These are phyloP conservation scores for Botryobasidium botryosum DNA, from an alignment of 768 basidiomycete genomes.

Conservation along the genomic window DNA sequence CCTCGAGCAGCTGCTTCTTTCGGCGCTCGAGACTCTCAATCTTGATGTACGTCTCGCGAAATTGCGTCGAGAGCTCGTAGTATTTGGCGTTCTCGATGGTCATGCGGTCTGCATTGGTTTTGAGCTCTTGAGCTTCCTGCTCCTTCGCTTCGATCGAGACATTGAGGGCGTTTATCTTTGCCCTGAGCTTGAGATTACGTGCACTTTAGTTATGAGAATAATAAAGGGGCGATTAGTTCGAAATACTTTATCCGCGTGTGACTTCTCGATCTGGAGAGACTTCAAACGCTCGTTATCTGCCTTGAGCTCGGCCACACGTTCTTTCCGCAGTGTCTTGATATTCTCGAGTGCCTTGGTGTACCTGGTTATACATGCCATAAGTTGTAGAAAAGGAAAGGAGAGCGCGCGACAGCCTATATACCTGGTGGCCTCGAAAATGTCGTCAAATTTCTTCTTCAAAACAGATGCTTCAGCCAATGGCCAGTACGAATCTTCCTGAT, in stretches of 20 bases:
- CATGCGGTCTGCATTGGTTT: conserved; percentile 17
- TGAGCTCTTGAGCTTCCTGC: conserved; percentile 52
- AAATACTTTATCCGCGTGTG: conserved; percentile 60
- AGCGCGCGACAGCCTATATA: conserved; percentile 19
- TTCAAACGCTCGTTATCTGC: conserved; percentile 78
- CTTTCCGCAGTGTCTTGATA: conserved; percentile 82
- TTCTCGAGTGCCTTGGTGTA: conserved; percentile 94
- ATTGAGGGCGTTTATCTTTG: conserved; percentile 43
- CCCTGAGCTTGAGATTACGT: conserved; percentile 28
- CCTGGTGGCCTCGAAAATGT: conserved; percentile 98
- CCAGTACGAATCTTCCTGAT: conserved; percentile 99
- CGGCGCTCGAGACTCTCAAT: conserved; percentile 45
- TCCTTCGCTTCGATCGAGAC: conserved; percentile 51
- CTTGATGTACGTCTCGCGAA: conserved; percentile 67
- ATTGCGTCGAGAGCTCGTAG: conserved; percentile 67
- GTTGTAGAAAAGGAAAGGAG: background rate
- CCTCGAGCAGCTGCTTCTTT: conserved; percentile 41
- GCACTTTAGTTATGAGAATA: background rate
- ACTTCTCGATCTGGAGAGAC: conserved; percentile 63
- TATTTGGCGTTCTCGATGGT: conserved; percentile 29
- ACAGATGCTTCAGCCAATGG: conserved; percentile 79
- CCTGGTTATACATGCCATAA: conserved; percentile 24
- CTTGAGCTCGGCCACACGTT: conserved; percentile 78
- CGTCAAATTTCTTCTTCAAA: conserved; percentile 98
- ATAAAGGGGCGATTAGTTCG: background rate